These are phyloP conservation scores for Wickerhamiella cacticola DNA, from an alignment of 805 yeast genomes.

Conservation along the genomic window DNA sequence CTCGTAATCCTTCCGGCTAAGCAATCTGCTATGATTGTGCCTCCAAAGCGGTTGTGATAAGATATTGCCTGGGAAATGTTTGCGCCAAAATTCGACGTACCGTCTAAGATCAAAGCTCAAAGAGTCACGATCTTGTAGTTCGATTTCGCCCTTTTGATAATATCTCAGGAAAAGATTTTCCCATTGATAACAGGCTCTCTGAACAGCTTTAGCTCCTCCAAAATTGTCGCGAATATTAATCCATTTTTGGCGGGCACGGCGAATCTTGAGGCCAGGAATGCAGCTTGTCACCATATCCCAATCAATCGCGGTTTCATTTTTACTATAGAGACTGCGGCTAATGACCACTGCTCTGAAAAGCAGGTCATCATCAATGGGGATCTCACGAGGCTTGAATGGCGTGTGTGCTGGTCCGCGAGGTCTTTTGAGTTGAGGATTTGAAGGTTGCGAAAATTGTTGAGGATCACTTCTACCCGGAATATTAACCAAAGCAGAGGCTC, in stretches of 20 bases:
- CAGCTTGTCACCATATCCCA: constrained; percentile 49
- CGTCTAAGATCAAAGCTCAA: constrained; percentile 38
- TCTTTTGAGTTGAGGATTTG: constrained; percentile 1
- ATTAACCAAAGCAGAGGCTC: constrained; percentile 8
- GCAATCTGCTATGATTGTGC: constrained; percentile 19
- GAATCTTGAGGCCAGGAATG: constrained; percentile 35
- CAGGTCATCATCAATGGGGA: constrained; percentile 34
- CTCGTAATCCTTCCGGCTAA: constrained; percentile 37
- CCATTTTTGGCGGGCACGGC: constrained; percentile 54
- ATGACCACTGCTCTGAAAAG: constrained; percentile 57
- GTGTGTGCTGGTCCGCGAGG: background rate
- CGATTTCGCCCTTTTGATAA: constrained; percentile 40
- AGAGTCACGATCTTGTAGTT: constrained; percentile 29
- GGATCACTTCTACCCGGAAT: constrained; percentile 10
- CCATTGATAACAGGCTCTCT: constrained; percentile 46
- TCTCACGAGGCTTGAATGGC: background rate
- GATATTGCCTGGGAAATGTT: constrained; percentile 32
- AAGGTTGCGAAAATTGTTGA: background rate
- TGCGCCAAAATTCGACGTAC: constrained; percentile 55
- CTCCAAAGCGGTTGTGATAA: constrained; percentile 21
- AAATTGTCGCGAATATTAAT: constrained; percentile 45
- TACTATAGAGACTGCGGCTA: constrained; percentile 37
- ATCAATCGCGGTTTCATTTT: constrained; percentile 38
- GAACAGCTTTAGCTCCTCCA: constrained; percentile 51
- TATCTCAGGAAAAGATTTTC: constrained; percentile 50